Evolutionary conservation across 2,329 filamentous ascomycete genomes (phyloP), one percentile per base, ranked within the genome.

Genomic region (Zymoseptoria crescenta): DNA sequence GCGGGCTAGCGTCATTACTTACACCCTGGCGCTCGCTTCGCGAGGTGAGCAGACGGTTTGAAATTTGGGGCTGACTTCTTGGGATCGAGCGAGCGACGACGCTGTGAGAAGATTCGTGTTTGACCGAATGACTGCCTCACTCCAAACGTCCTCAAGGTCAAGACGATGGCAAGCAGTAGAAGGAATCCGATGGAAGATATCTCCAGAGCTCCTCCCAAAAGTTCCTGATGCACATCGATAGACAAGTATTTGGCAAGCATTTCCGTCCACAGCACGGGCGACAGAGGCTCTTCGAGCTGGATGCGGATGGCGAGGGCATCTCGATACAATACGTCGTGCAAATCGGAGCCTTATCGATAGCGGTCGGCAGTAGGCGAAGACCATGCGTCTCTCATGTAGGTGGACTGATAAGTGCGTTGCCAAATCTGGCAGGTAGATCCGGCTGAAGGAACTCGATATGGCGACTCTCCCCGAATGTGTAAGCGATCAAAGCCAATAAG

Each of bases 11-110:
- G 16, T n/a, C n/a, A 13, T 19, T 7, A 61, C 67, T 57, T 73
- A 82, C 81, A 78, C 69, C 81, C 81, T 19, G 73, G 74, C 55
- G 75, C 69, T 19, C 80, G 71, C 0, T 74, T 70, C 4, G 72
- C 63, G 58, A 74, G 59, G 67, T 74, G 55, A 16, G 61, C 62
- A 62, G 48, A 62, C 19, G 57, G 62, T 27, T 64, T 58, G 27
- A 62, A 60, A 45, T 64, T 56, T 16, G 67, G 67, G n/a, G 4
- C 5, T 4, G 74, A 73, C 60, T 80, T 81, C 65, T 83, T 78
- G 7, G 76, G 71, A 65, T 79, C 76, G 2, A 79, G 76, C 1
- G 76, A 65, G 13, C 59, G 60, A 29, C 62, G 49, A 20, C 62
- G 58, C 59, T 60, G 62, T 51, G 56, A 56, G 45, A 50, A 28